phyloP scores from a whole-genome alignment of 2,329 filamentous ascomycete species.

The Ceratocystis papillata region DNA sequence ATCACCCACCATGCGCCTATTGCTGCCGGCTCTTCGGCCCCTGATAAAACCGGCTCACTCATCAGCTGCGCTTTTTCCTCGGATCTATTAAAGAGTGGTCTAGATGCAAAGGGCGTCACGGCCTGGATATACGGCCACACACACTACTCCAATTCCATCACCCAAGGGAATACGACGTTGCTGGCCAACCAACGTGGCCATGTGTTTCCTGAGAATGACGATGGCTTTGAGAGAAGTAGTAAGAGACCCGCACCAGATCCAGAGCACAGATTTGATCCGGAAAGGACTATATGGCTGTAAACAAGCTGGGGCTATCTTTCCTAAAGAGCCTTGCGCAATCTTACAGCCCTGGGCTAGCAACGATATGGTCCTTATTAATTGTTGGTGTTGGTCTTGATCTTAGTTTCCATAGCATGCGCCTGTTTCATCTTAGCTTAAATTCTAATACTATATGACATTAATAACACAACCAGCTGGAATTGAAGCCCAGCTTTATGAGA shows the following conservation, averaged over 20 bases:
- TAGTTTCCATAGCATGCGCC: background rate
- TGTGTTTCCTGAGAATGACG: slow-evolving; percentile 28
- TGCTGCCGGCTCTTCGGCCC: slow-evolving; percentile 39
- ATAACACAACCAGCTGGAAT: background rate
- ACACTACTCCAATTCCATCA: slow-evolving; percentile 36
- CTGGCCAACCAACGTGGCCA: slow-evolving; percentile 40
- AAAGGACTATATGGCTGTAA: slow-evolving; percentile 16
- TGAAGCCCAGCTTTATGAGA: too few relatives aligned
- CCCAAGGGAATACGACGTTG: slow-evolving; percentile 31
- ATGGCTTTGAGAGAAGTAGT: slow-evolving; percentile 7
- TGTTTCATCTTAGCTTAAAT: background rate
- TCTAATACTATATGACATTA: slow-evolving; percentile 1
- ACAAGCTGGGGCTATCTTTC: background rate
- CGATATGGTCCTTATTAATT: too few relatives aligned
- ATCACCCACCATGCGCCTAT: slow-evolving; percentile 49
- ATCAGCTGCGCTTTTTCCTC: slow-evolving; percentile 45
- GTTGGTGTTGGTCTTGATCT: background rate
- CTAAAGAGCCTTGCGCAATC: background rate
- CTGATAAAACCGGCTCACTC: slow-evolving; percentile 38
- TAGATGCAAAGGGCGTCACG: slow-evolving; percentile 27
- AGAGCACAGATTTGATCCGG: slow-evolving; percentile 15
- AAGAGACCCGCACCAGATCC: background rate
- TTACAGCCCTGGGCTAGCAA: background rate
- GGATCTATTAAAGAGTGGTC: slow-evolving; percentile 32
- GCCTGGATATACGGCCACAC: slow-evolving; percentile 42